Conservation (phyloP, 2,329 filamentous ascomycete species). For the Sphaerostilbella broomeana region DNA sequence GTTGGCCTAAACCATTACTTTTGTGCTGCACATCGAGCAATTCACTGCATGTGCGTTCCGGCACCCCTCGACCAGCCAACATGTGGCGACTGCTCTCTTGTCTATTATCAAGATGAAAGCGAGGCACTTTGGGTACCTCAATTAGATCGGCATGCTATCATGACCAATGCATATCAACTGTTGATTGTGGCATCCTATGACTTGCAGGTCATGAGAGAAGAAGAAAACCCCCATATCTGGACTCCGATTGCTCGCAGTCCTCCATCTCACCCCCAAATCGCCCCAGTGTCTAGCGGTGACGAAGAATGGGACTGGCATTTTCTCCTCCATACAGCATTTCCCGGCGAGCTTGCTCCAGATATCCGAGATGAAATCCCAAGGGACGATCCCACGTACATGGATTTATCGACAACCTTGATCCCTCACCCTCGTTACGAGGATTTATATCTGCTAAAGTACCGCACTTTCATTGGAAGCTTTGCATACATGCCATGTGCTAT, state of each 20-base stretch:
- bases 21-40: constrained; percentile 24
- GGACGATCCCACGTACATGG: constrained; percentile 20
- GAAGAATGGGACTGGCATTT: too few relatives aligned
- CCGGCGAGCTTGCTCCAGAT: not conserved
- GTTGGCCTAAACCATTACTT: constrained; percentile 24
- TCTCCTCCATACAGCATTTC: too few relatives aligned
- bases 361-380: constrained; percentile 17
- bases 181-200: too few relatives aligned
- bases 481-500: constrained; percentile 27
- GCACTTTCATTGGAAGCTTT: constrained; percentile 20
- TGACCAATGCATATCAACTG: constrained; percentile 10
- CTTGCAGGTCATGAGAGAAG: too few relatives aligned
- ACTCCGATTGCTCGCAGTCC: too few relatives aligned
- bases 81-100: constrained; percentile 29
- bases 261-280: too few relatives aligned
- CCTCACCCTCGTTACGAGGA: constrained; percentile 17
- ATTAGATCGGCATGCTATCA: constrained; percentile 15
- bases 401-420: constrained; percentile 18
- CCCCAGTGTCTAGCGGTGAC: too few relatives aligned
- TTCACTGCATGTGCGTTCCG: constrained; percentile 22
- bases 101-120: constrained; percentile 20
- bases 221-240: too few relatives aligned
- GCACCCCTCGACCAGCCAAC: constrained; percentile 19
- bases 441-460: constrained; percentile 22
- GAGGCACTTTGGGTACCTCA: constrained; percentile 20